phyloP scores from a whole-genome alignment of 2,329 filamentous ascomycete genomes.

The Aspergillus aculeatinus region DNA sequence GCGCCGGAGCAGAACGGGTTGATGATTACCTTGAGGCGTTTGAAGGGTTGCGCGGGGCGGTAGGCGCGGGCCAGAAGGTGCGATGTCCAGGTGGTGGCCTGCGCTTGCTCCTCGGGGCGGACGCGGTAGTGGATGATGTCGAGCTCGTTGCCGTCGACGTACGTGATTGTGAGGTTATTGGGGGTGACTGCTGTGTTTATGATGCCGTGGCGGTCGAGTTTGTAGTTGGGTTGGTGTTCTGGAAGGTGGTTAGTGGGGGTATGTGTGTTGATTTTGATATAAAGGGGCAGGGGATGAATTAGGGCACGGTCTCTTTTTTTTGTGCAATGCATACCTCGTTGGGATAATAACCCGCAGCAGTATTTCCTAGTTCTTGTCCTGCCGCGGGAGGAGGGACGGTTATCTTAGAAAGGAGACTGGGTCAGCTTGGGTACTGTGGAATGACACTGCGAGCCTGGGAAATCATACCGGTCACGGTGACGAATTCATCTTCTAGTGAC shows the following conservation, averaged over 20 bases:
- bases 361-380: neutral
- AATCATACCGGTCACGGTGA: neutral
- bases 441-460: no score
- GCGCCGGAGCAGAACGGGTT: constrained; percentile 85
- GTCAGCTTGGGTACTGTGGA: no score
- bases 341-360: neutral
- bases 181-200: neutral
- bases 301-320: no score
- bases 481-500: neutral
- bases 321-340: neutral
- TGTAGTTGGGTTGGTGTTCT: neutral
- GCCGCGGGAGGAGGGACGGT: neutral
- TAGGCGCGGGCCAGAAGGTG: neutral
- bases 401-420: no score
- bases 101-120: neutral
- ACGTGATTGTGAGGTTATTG: neutral
- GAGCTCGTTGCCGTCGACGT: neutral
- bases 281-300: no score
- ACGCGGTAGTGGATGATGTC: neutral
- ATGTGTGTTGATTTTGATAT: no score
- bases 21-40: constrained; percentile 74
- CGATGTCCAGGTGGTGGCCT: neutral
- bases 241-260: neutral
- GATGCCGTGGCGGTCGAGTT: neutral
- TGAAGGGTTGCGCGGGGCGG: neutral